phyloP scores from a whole-genome alignment of 768 basidiomycete species.

The Candolleomyces aberdarensis region DNA sequence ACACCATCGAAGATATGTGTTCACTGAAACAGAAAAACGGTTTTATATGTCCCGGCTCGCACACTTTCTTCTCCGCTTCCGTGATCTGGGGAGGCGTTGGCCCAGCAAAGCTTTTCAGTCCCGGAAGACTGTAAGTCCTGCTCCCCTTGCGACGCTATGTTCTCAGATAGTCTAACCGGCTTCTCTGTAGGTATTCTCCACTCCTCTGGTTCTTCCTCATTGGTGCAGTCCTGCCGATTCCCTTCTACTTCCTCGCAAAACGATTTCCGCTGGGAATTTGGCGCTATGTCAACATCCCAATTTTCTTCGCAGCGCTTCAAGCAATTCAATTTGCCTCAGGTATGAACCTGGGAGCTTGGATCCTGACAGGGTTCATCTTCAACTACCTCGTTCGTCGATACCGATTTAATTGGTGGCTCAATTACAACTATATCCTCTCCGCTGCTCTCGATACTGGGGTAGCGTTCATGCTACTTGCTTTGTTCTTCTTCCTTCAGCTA shows the following conservation, averaged over 20 bases:
- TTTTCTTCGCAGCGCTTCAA: constrained; percentile 68
- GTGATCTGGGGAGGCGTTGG: background rate
- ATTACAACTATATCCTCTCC: constrained; percentile 89
- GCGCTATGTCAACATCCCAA: constrained; percentile 86
- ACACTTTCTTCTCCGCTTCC: no score
- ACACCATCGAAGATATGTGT: no score
- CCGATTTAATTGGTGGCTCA: constrained; percentile 79
- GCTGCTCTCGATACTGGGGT: constrained; percentile 70
- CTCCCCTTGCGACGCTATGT: no score
- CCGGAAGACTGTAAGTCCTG: constrained; percentile 36
- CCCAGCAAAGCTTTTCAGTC: constrained; percentile 21
- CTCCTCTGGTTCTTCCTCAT: constrained; percentile 74
- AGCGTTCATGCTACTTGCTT: constrained; percentile 49
- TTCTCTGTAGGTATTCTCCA: constrained; percentile 24
- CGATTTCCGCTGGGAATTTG: constrained; percentile 77
- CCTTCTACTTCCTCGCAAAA: constrained; percentile 79
- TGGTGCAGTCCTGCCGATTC: constrained; percentile 73
- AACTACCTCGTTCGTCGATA: constrained; percentile 75
- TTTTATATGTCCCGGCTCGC: no score
- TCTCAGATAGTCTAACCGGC: no score
- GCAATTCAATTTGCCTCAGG: constrained; percentile 82
- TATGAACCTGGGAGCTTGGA: constrained; percentile 85
- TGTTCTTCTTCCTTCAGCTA: constrained; percentile 59
- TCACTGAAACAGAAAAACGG: no score
- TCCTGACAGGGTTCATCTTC: constrained; percentile 80